Conservation (phyloP, 2,329 filamentous ascomycete species). For the Pyrenochaeta sp. region DNA sequence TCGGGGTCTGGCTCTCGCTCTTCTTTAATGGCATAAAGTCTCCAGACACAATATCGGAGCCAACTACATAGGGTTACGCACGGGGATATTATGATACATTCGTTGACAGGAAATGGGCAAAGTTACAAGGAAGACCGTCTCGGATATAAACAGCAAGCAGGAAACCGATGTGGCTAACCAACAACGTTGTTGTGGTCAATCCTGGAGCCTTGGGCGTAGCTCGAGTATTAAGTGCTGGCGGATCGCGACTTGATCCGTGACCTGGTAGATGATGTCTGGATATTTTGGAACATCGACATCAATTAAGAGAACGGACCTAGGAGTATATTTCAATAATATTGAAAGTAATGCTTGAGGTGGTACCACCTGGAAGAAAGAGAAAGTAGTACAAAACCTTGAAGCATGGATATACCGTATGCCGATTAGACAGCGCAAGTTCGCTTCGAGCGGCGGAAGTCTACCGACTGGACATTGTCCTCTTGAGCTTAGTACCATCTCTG, state of each 20-base stretch:
- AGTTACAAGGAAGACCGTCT: conserved; percentile 26
- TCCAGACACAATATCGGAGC: conserved; percentile 9
- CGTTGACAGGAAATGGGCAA: conserved; percentile 16
- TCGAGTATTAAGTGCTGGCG: conserved; percentile 33
- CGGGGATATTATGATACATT: conserved; percentile 18
- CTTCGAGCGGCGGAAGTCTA: conserved; percentile 22
- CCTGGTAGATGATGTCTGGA: conserved; percentile 22
- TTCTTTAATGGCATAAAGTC: conserved; percentile 8
- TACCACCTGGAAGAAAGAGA: conserved; percentile 38
- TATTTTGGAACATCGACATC: conserved; percentile 23
- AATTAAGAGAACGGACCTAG: conserved; percentile 29
- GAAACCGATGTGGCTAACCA: conserved; percentile 20
- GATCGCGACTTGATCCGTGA: conserved; percentile 37
- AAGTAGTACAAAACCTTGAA: conserved; percentile 40
- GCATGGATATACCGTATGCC: conserved; percentile 31
- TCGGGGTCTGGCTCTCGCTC: conserved; percentile 8
- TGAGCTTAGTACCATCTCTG: conserved; percentile 29
- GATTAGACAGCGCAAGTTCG: conserved; percentile 32
- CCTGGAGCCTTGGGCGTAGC: conserved; percentile 28
- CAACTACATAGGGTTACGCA: conserved; percentile 12
- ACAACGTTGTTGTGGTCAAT: conserved; percentile 27
- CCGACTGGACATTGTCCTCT: conserved; percentile 31
- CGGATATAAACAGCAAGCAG: conserved; percentile 26
- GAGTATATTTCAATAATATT: conserved; percentile 43
- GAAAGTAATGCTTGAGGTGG: conserved; percentile 38